Conservation (phyloP, 805 yeast species). For the Candida rishiriensis region DNA sequence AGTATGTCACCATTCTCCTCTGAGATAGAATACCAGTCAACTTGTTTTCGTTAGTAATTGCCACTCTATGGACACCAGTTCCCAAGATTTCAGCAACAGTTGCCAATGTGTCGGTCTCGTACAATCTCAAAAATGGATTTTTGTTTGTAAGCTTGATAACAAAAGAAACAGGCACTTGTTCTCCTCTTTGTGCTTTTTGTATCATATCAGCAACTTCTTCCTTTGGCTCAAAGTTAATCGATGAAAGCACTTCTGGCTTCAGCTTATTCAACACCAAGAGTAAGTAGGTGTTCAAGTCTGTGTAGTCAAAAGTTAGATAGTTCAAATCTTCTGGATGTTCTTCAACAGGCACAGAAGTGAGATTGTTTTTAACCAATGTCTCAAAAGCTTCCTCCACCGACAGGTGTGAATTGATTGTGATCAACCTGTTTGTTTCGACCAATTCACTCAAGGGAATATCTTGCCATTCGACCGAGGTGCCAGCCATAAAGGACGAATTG, state of each 20-base stretch:
- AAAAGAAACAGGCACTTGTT: constrained; percentile 86
- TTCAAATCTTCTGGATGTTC: constrained; percentile 50
- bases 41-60: constrained; percentile 53
- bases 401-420: constrained; percentile 58
- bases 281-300: constrained; percentile 84
- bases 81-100: constrained; percentile 84
- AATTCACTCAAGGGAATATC: constrained; percentile 67
- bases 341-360: constrained; percentile 84
- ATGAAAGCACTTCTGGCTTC: constrained; percentile 33
- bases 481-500: constrained; percentile 22
- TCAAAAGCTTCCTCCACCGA: constrained; percentile 90
- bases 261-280: constrained; percentile 77
- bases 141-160: constrained; percentile 81
- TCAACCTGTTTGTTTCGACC: constrained; percentile 72
- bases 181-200: constrained; percentile 74
- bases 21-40: constrained; percentile 87
- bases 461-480: constrained; percentile 56
- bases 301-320: constrained; percentile 85
- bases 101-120: constrained; percentile 62
- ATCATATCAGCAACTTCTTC: constrained; percentile 40
- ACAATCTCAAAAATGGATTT: constrained; percentile 79
- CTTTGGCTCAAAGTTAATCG: constrained; percentile 29
- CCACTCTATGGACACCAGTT: constrained; percentile 93
- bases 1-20: constrained; percentile 74
- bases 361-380: constrained; percentile 60